Percentiles rank a stretch among this genome's conserved stretches.
Conservation (phyloP, 164 flowering plant genomes). For the Vitis rupestris region DNA sequence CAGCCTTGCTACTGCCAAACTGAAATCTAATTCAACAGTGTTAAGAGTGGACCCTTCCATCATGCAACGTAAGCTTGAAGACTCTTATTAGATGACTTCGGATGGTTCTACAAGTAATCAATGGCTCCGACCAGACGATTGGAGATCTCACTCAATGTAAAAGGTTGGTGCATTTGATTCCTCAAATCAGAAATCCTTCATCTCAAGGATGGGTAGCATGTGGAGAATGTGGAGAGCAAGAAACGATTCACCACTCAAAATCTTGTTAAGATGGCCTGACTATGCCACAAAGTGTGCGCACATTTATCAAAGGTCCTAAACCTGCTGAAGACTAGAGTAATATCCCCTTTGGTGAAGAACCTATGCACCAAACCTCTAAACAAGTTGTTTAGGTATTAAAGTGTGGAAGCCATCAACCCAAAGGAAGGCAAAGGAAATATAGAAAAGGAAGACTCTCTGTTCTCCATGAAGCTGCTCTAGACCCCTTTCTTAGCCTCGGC, state of each 20-base stretch:
- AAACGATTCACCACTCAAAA: no score
- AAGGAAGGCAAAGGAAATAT: no score
- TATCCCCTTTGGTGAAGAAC: conserved; percentile 62
- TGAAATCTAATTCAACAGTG: conserved; percentile 3
- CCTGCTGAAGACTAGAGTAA: conserved; percentile 74
- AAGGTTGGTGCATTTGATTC: conserved; percentile 15
- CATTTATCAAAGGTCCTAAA: conserved; percentile 56
- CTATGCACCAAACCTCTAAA: not conserved
- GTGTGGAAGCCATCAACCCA: no score
- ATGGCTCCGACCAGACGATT: conserved; percentile 7
- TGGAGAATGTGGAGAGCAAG: no score
- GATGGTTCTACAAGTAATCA: conserved; percentile 8
- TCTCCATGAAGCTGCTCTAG: no score
- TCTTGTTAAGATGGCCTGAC: no score
- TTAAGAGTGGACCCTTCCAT: conserved; percentile 8
- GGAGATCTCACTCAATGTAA: conserved; percentile 16
- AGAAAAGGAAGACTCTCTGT: no score
- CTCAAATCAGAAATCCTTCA: conserved; percentile 31
- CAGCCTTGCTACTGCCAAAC: conserved; percentile 6
- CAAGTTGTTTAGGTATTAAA: no score
- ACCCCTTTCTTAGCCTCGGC: no score
- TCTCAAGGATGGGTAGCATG: conserved; percentile 10
- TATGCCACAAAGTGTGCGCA: no score
- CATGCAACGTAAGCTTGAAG: conserved; percentile 8
- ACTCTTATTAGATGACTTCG: not conserved